Base-by-base conservation (phyloP, 129 eudicot genomes). In the Flaveria brownii region DNA sequence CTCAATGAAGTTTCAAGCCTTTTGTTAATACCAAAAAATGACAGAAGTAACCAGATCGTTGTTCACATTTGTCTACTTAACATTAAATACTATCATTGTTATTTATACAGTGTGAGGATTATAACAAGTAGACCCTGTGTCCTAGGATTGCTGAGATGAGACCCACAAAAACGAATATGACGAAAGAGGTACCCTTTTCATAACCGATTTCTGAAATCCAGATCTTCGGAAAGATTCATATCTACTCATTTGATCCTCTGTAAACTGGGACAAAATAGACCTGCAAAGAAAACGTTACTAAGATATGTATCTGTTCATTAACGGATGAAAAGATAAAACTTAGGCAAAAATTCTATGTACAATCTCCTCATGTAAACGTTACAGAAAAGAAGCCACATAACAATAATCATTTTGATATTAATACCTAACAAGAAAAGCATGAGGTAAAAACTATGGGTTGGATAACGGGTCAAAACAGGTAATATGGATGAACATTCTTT, bases 161-260 rank as follows among this genome's bases (percentile, higher is more conserved):
- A 71, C 75, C 47, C 26, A 9, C 17, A 52, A 54, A 72, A 72
- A 30, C 15, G 25, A 39, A 71, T 73, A 36, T 16, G 33, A 11
- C 60, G 43, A 30, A 45, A 26, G 7, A 26, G 5, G 4, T 85
- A 93, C 98, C 89, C 99, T 81, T 86, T 89, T 94, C 99, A 94
- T 94, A 88, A 89, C 93, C 22, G 99, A 86, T 84, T 87, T 94
- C 83, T 94, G 97, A 86, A 94, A 94, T 77, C 97, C 96, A 76
- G 99, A 91, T 78, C 99, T 86, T 43, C 97, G 85, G 82, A 88
- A 94, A 28, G 96, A 91, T 81, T 94, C 99, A 52, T 94, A 94
- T 73, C 99, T 87, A 84, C 88, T 91, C 96, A 89, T 91, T 79
- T 91, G 96, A 77, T 91, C 97, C 83, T 87, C 92, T 1, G 99